Conservation (phyloP, 164 flowering plant species). For the Stephania cephalantha region DNA sequence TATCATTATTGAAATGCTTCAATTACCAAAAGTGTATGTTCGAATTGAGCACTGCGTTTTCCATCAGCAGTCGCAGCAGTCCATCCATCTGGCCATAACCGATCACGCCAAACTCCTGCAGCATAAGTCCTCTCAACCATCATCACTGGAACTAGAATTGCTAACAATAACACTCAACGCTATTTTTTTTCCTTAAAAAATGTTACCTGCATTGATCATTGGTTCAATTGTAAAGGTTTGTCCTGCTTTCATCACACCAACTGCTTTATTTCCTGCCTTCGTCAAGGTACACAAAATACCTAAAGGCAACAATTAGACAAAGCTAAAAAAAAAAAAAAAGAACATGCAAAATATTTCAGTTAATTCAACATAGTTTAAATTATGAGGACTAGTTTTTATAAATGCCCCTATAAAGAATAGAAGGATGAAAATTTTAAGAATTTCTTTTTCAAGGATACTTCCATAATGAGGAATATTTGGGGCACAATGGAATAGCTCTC, state of each 20-base stretch:
- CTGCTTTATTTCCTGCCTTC: conserved; percentile 82
- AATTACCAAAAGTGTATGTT: conserved; percentile 90
- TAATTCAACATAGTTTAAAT: neutral
- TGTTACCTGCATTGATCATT: conserved; percentile 84
- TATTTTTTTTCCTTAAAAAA: neutral
- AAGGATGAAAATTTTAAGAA: neutral
- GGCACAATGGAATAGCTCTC: conserved; percentile 97
- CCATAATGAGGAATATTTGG: conserved; percentile 97
- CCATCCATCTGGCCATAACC: conserved; percentile 99
- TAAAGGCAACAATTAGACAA: neutral
- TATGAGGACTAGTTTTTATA: neutral
- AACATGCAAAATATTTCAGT: neutral
- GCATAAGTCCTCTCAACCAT: neutral
- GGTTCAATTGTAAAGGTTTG: conserved; percentile 98
- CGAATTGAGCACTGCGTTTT: conserved; percentile 96
- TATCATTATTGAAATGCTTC: neutral
- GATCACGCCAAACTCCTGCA: conserved; percentile 94
- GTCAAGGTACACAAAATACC: conserved; percentile 29
- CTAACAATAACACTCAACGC: neutral
- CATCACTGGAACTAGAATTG: neutral
- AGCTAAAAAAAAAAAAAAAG: neutral
- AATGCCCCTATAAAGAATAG: neutral
- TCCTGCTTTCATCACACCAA: conserved; percentile 98
- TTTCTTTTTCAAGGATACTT: conserved; percentile 54
- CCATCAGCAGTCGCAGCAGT: conserved; percentile 98